phyloP scores from a whole-genome alignment of 192 early-diverging fungal species.

The Jimgerdemannia lactiflua region DNA sequence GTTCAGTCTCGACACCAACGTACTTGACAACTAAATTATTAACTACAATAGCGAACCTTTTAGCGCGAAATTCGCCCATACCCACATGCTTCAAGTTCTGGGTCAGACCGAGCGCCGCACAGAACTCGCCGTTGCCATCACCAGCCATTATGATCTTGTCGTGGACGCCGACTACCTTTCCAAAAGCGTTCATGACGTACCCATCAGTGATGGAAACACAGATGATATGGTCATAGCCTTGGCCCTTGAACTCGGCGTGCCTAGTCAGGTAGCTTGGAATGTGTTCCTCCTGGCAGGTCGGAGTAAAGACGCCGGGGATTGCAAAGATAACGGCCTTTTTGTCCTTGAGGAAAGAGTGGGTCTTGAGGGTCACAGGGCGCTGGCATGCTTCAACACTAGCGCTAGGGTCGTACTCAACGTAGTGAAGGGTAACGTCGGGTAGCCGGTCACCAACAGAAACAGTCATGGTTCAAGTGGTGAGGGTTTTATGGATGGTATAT shows the following conservation, averaged over 20 bases:
- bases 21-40: conserved; percentile 72
- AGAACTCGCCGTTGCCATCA: conserved; percentile 71
- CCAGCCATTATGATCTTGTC: conserved; percentile 70
- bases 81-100: conserved; percentile 56
- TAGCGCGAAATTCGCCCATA: conserved; percentile 63
- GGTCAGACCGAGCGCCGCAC: conserved; percentile 61
- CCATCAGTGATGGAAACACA: conserved; percentile 61
- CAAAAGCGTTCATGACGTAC: conserved; percentile 56
- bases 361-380: conserved; percentile 26
- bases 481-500: no score
- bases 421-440: conserved; percentile 20
- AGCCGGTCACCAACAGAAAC: conserved; percentile 2
- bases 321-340: conserved; percentile 67
- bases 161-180: conserved; percentile 37
- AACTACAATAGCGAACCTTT: conserved; percentile 70
- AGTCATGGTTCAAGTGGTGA: not conserved
- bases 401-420: conserved; percentile 25
- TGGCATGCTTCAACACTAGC: conserved; percentile 2
- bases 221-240: conserved; percentile 68
- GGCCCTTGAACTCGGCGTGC: conserved; percentile 53
- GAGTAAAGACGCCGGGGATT: conserved; percentile 55
- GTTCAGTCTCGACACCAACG: conserved; percentile 61
- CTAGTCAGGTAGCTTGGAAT: conserved; percentile 63
- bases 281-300: conserved; percentile 64
- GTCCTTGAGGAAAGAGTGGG: conserved; percentile 49